Conservation (phyloP, 2,329 filamentous ascomycete genomes). For the Claviceps citrina region DNA sequence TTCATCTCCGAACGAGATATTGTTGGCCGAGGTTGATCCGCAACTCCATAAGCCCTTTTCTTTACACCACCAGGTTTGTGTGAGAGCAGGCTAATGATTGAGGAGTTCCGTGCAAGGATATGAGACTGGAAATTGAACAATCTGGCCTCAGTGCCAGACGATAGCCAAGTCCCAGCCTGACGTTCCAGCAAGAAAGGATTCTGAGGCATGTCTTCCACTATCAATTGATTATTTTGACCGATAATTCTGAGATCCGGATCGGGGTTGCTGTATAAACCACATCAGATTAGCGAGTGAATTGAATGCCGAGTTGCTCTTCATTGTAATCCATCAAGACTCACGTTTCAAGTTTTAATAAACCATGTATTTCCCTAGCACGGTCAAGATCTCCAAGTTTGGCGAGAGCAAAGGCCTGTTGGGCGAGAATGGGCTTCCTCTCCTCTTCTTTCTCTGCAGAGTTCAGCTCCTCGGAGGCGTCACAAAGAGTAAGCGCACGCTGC, state of each 20-base stretch:
- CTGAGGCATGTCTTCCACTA: slow-evolving; percentile 23
- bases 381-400: slow-evolving; percentile 48
- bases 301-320: not conserved
- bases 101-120: slow-evolving; percentile 43
- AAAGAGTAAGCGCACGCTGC: slow-evolving; percentile 54
- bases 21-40: slow-evolving; percentile 16
- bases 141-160: slow-evolving; percentile 40
- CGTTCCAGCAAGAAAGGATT: slow-evolving; percentile 59
- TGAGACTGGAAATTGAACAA: slow-evolving; percentile 55
- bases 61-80: slow-evolving; percentile 52
- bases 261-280: slow-evolving; percentile 33
- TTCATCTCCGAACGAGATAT: slow-evolving; percentile 20
- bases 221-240: slow-evolving; percentile 46
- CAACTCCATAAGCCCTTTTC: slow-evolving; percentile 28
- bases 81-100: slow-evolving; percentile 48
- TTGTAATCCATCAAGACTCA: slow-evolving; percentile 24
- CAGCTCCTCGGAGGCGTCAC: slow-evolving; percentile 58
- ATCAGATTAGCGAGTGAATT: slow-evolving; percentile 14
- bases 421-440: slow-evolving; percentile 59
- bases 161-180: slow-evolving; percentile 38
- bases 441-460: slow-evolving; percentile 57
- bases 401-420: slow-evolving; percentile 62
- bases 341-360: slow-evolving; percentile 45
- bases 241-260: slow-evolving; percentile 53
- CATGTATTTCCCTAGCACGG: slow-evolving; percentile 49